Conservation (phyloP, 139 green algal species). For the Eudorina sp. region DNA sequence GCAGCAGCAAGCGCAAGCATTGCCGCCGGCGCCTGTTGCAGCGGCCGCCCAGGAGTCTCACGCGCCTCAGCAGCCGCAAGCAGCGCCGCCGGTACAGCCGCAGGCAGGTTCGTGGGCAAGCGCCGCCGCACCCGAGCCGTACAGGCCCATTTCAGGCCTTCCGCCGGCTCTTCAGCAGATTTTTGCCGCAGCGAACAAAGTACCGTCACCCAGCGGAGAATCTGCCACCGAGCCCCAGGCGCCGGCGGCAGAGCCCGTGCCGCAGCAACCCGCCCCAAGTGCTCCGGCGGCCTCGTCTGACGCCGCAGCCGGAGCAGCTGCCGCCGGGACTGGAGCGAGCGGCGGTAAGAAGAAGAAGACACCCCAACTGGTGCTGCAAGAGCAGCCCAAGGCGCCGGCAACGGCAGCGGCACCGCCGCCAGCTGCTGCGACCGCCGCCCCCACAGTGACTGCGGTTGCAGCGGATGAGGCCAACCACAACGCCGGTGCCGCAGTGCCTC, state of each 20-base stretch:
- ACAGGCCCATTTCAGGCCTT: slow-evolving; percentile 14
- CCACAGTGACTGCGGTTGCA: slow-evolving; percentile 13
- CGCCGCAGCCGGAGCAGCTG: not conserved
- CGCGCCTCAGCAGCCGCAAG: not conserved
- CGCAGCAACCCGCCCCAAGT: not conserved
- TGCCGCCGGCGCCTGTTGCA: slow-evolving; percentile 3
- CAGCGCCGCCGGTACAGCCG: too few relatives aligned
- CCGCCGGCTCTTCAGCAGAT: slow-evolving; percentile 48
- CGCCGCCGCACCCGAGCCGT: not conserved
- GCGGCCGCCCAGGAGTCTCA: not conserved
- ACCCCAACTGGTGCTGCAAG: slow-evolving; percentile 36
- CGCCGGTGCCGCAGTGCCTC: slow-evolving; percentile 2
- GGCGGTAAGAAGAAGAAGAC: slow-evolving; percentile 43
- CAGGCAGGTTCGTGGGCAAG: slow-evolving; percentile 32
- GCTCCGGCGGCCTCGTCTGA: not conserved
- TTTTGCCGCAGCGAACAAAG: slow-evolving; percentile 16
- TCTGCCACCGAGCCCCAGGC: not conserved
- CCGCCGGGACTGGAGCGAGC: slow-evolving; percentile 2
- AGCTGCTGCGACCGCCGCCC: not conserved
- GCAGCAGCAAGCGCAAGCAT: not conserved
- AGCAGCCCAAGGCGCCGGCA: slow-evolving; percentile 13
- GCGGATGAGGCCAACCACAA: not conserved
- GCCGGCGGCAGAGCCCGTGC: not conserved
- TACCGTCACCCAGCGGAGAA: too few relatives aligned
- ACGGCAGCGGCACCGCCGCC: not conserved